A percentile compares a stretch with the other conserved stretches of the same genome.
phyloP scores from a whole-genome alignment of 2,329 filamentous ascomycete genomes.

The Epichloe uncinata region DNA sequence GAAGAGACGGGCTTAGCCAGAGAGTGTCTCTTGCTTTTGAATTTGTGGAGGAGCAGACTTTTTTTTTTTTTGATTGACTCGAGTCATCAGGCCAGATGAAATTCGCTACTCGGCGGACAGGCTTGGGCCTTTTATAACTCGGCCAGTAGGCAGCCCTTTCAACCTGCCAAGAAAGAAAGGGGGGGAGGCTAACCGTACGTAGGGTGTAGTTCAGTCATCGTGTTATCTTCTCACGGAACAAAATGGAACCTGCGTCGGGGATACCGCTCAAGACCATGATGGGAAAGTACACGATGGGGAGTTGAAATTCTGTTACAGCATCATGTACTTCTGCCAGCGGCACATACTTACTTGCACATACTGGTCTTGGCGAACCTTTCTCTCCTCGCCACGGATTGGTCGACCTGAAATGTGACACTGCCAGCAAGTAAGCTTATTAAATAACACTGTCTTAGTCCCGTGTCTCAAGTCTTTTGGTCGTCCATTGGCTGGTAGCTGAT shows the following conservation, averaged over 20 bases:
- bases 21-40: background rate
- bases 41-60: background rate
- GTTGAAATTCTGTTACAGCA: background rate
- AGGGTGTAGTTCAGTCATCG: background rate
- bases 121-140: background rate
- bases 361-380: background rate
- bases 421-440: slow-evolving; percentile 6
- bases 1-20: background rate
- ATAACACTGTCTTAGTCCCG: background rate
- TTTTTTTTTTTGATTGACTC: background rate
- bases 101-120: background rate
- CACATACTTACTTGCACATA: background rate
- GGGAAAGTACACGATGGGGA: background rate
- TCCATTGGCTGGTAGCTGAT: background rate
- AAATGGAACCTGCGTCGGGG: background rate
- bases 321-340: background rate
- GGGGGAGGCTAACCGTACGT: background rate
- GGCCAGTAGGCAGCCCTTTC: background rate
- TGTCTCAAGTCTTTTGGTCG: background rate
- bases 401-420: background rate
- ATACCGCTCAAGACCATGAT: background rate
- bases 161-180: background rate
- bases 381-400: background rate
- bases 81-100: background rate
- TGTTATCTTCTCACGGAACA: background rate